Base-by-base conservation (phyloP, 352 stramenopile species). In the Pythium utonaiense region DNA sequence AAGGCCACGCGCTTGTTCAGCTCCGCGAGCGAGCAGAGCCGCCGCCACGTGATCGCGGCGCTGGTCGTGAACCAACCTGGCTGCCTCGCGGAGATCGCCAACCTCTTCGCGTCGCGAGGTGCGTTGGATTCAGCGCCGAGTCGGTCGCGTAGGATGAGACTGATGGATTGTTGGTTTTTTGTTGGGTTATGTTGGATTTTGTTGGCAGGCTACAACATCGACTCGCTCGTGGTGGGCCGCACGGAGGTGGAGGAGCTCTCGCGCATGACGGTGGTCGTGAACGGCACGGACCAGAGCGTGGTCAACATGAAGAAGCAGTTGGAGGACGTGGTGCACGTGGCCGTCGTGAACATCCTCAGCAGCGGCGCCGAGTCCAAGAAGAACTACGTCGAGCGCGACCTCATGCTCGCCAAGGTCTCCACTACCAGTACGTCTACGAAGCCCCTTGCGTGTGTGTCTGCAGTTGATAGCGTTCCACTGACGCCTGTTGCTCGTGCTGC, bases 261-360 rank as follows among this genome's bases (percentile, higher is more conserved):
- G 54, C 83, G 82, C 58, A 94, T 94, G 85, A 94, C 80, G 16
- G 83, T 92, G 12, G 85, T 94, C 22, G 80, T 94, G 25, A 90
- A 91, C 36, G 85, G 78, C 64, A 91, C 82, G 33, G 76, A 88
- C 56, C 62, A 89, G 57, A 92, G 82, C 63, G 83, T 90, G 50
- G 64, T 86, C 48, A 92, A 94, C 68, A 94, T 94, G 82, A 94
- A 91, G 69, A 91, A 92, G 70, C 84, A 94, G 58, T 70, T 94
- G 19, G 85, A 94, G 51, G 85, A 92, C 61, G 82, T 94, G n/a
- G 85, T 94, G 55, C 83, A 92, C 57, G 82, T 94, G 19, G 85
- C 82, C 4, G 85, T 91, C 27, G 85, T 92, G 40, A 94, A 92
- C 67, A 92, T 94, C 58, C 68, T 94, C 56, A 92, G 78, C 66